Evolutionary conservation across 169 alveolate species (phyloP).

Genomic region (Theileria orientalis): DNA sequence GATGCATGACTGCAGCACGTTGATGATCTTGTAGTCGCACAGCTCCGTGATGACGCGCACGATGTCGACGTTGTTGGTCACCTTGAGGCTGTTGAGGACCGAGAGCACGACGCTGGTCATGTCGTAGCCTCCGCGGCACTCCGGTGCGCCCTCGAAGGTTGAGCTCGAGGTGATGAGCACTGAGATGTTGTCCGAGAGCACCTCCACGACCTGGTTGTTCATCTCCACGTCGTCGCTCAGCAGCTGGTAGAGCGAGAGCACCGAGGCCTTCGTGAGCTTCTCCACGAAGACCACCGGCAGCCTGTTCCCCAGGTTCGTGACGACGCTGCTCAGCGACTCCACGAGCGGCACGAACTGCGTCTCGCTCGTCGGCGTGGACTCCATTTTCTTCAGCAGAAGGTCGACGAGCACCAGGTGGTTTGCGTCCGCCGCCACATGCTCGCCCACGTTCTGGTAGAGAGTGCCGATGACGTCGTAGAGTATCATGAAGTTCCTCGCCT

Average conservation of each 20-base stretch:
- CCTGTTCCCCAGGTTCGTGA: slow-evolving; percentile 11
- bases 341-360: slow-evolving; percentile 42
- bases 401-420: slow-evolving; percentile 17
- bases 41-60: slow-evolving; percentile 21
- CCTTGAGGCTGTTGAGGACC: slow-evolving; percentile 5
- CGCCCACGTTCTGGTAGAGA: slow-evolving; percentile 41
- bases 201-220: slow-evolving; percentile 25
- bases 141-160: slow-evolving; percentile 4
- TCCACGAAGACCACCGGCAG: neutral
- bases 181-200: slow-evolving; percentile 32
- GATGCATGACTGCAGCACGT: slow-evolving; percentile 32
- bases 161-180: neutral
- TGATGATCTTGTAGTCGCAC: slow-evolving; percentile 21
- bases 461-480: slow-evolving; percentile 83
- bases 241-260: neutral
- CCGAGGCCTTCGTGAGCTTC: neutral
- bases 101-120: neutral
- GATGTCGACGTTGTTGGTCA: slow-evolving; percentile 7
- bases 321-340: slow-evolving; percentile 44
- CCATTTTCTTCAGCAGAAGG: slow-evolving; percentile 20
- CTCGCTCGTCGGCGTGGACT: slow-evolving; percentile 20
- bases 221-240: slow-evolving; percentile 17
- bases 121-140: neutral
- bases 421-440: slow-evolving; percentile 18
- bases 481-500: slow-evolving; percentile 76